phyloP scores from a whole-genome alignment of 108 stramenopile genomes.

The Chaetoceros tenuissimus region DNA sequence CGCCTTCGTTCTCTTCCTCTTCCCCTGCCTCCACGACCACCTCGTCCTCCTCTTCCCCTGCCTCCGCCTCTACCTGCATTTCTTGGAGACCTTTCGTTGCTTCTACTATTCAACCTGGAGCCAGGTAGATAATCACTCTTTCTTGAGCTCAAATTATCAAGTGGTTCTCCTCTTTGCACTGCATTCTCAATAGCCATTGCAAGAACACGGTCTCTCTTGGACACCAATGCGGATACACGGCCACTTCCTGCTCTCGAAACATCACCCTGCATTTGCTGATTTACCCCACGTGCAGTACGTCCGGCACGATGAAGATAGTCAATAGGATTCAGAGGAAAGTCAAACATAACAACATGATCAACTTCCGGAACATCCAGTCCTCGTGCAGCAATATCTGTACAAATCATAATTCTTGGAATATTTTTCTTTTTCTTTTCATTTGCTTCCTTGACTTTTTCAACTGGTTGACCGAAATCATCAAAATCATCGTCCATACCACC shows the following conservation, averaged over 20 bases:
- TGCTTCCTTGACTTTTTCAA: neutral
- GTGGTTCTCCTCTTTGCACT: constrained; percentile 61
- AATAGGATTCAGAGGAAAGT: constrained; percentile 91
- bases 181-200: constrained; percentile 79
- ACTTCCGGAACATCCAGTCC: constrained; percentile 87
- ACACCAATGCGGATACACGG: constrained; percentile 75
- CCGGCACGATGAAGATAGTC: constrained; percentile 91
- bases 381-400: constrained; percentile 83
- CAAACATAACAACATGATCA: constrained; percentile 85
- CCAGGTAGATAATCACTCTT: constrained; percentile 76
- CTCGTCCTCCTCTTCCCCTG: constrained; percentile 7
- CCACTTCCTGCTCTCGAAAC: constrained; percentile 44
- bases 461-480: constrained; percentile 5
- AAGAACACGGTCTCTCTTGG: constrained; percentile 79
- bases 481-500: constrained; percentile 6
- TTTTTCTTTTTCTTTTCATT: neutral
- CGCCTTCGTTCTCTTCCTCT: neutral
- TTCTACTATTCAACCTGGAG: constrained; percentile 18
- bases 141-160: constrained; percentile 71
- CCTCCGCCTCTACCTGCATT: constrained; percentile 11
- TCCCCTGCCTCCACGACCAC: neutral
- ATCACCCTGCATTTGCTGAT: neutral
- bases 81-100: constrained; percentile 4
- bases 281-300: constrained; percentile 75
- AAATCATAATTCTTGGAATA: constrained; percentile 44